Conservation (phyloP, 768 basidiomycete species). For the Pisolithus microcarpus region DNA sequence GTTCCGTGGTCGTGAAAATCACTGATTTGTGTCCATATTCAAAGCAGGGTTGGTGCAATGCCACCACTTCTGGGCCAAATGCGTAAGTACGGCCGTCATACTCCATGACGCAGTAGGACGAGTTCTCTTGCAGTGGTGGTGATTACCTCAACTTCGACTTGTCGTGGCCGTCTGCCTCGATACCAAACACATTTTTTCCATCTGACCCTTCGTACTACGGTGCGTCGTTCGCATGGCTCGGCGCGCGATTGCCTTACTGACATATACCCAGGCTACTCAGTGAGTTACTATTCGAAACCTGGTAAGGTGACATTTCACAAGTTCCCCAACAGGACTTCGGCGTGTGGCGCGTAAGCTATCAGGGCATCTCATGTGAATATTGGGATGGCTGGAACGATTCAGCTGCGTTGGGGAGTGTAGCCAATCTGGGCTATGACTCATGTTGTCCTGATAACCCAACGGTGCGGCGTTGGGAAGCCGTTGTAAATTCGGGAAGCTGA, state of each 20-base stretch:
- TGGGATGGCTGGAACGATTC: conserved; percentile 60
- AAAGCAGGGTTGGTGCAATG: conserved; percentile 62
- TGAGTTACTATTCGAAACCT: conserved; percentile 14
- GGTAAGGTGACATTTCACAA: neutral
- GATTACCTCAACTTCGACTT: conserved; percentile 77
- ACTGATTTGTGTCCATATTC: conserved; percentile 74
- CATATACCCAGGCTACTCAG: conserved; percentile 31
- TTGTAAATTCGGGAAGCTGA: conserved; percentile 3
- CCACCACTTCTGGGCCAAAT: conserved; percentile 53
- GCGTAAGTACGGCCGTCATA: conserved; percentile 36
- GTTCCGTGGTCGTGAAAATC: conserved; percentile 66
- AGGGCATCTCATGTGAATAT: conserved; percentile 52
- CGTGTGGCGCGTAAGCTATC: conserved; percentile 77
- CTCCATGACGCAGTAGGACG: neutral
- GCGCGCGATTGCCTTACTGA: conserved; percentile 26
- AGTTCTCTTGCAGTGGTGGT: conserved; percentile 45
- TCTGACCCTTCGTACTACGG: conserved; percentile 64
- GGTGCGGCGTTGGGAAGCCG: conserved; percentile 27
- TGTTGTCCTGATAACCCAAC: conserved; percentile 72
- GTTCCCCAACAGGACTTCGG: conserved; percentile 60
- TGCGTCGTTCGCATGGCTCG: conserved; percentile 12
- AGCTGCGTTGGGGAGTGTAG: conserved; percentile 62
- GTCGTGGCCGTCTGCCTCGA: conserved; percentile 65
- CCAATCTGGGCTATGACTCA: conserved; percentile 46
- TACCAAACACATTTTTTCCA: conserved; percentile 69